phyloP scores from a whole-genome alignment of 371 early-diverging fungal species.

The Mortierella sp. region DNA sequence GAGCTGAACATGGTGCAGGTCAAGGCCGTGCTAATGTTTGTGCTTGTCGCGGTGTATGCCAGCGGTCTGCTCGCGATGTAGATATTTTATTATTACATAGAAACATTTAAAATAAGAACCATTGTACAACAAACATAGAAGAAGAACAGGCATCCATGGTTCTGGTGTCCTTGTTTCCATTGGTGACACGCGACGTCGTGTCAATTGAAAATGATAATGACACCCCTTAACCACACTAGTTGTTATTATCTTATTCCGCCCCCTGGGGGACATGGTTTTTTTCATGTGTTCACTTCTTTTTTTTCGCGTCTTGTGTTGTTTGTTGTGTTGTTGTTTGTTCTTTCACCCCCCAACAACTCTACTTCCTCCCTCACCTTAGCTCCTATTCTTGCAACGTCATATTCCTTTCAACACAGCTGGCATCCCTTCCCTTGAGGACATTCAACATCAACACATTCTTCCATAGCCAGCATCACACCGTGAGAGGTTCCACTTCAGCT shows the following conservation, averaged over 20 bases:
- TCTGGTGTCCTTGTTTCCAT: not conserved
- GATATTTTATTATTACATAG: constrained; percentile 1
- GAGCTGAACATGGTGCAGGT: constrained; percentile 21
- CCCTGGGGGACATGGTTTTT: not conserved
- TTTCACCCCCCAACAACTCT: not conserved
- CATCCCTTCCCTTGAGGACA: not conserved
- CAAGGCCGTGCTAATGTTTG: constrained; percentile 23
- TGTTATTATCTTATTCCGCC: not conserved
- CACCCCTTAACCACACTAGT: not conserved
- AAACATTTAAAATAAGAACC: not conserved
- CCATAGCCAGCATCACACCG: too few species aligned
- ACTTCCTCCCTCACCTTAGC: not conserved
- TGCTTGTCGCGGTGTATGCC: constrained; percentile 18
- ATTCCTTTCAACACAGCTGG: not conserved
- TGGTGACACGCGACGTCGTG: not conserved
- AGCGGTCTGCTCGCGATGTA: not conserved
- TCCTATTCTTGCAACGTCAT: not conserved
- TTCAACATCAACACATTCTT: not conserved
- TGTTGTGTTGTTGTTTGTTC: not conserved
- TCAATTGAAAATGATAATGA: not conserved
- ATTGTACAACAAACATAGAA: not conserved
- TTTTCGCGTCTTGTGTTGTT: not conserved
- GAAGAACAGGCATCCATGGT: not conserved
- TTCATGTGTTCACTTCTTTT: not conserved
- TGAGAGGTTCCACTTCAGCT: not conserved